A percentile compares a stretch with the other conserved stretches of the same genome.
Evolutionary conservation across 2,329 filamentous ascomycete species (phyloP).

Genomic region (Colletotrichum sublineola): DNA sequence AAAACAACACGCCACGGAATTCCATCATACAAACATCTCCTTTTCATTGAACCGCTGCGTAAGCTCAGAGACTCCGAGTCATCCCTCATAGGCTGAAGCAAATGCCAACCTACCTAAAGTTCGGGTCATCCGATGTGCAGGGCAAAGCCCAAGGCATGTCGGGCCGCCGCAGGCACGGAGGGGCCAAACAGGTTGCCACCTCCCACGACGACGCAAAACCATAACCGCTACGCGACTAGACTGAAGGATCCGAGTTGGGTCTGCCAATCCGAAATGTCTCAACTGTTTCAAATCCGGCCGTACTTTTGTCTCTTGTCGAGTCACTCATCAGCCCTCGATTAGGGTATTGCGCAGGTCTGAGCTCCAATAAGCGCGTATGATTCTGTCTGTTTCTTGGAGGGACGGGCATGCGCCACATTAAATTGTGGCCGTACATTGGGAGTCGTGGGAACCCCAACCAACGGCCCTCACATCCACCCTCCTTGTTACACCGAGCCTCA

Average conservation of each 20-base stretch:
- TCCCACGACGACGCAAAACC: not conserved
- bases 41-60: not conserved
- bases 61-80: constrained; percentile 20
- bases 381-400: not conserved
- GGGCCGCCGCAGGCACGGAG: constrained; percentile 18
- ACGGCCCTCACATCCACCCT: not conserved
- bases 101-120: constrained; percentile 34
- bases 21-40: not conserved
- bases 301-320: not conserved
- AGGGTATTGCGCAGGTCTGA: constrained; percentile 3
- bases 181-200: not conserved
- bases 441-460: not conserved
- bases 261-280: constrained; percentile 1
- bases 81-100: constrained; percentile 25
- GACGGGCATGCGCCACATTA: not conserved
- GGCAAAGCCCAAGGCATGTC: constrained; percentile 1
- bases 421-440: not conserved
- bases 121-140: constrained; percentile 32
- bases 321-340: not conserved
- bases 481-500: not conserved
- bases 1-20: not conserved
- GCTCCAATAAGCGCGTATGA: not conserved
- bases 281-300: constrained; percentile 1
- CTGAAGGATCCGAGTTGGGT: not conserved
- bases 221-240: not conserved